Evolutionary conservation across 768 basidiomycete genomes (phyloP).

Genomic region (Leucocoprinus leucothites): DNA sequence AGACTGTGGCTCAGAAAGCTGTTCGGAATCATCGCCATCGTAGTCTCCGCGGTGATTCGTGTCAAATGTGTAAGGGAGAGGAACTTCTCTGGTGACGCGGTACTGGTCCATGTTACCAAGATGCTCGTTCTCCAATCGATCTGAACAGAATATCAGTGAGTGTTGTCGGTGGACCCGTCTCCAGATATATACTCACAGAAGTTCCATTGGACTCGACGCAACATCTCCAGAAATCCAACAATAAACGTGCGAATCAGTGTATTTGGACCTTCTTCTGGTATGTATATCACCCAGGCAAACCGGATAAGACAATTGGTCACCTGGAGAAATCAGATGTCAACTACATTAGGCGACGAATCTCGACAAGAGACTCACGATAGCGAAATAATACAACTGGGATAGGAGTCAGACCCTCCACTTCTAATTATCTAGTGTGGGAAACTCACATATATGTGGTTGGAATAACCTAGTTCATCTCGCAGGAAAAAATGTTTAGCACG

Average conservation of each 20-base stretch:
- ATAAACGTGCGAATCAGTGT: conserved; percentile 63
- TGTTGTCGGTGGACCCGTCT: not conserved
- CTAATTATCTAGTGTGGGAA: not conserved
- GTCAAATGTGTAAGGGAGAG: too few relatives aligned
- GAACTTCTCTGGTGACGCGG: too few relatives aligned
- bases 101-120: too few relatives aligned
- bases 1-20: too few relatives aligned
- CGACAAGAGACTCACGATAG: conserved; percentile 48
- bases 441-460: conserved; percentile 54
- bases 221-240: conserved; percentile 67
- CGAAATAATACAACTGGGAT: conserved; percentile 72
- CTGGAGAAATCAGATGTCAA: too few relatives aligned
- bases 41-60: too few relatives aligned
- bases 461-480: conserved; percentile 74
- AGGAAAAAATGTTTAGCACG: conserved; percentile 58
- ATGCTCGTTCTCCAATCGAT: not conserved
- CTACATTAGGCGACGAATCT: too few relatives aligned
- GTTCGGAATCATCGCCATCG: too few relatives aligned
- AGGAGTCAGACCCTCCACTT: too few relatives aligned
- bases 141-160: not conserved
- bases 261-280: conserved; percentile 49
- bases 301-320: conserved; percentile 70
- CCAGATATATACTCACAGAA: conserved; percentile 59
- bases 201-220: conserved; percentile 89
- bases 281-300: conserved; percentile 81